Evolutionary conservation across 306 rosid species (phyloP).

Genomic region (Gleditsia sinensis): DNA sequence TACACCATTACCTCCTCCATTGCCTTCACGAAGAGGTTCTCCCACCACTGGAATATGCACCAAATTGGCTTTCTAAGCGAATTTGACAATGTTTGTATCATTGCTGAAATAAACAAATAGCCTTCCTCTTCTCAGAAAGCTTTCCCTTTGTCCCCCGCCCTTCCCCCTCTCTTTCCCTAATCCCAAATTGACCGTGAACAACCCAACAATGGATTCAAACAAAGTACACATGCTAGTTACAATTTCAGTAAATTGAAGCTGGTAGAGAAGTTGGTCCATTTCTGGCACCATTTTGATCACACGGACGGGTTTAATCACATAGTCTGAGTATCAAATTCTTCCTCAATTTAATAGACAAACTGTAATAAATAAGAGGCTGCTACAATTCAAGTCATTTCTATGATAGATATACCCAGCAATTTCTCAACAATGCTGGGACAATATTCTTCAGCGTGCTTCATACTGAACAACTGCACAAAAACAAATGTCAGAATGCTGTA

Average conservation of each 20-base stretch:
- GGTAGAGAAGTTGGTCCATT: background rate
- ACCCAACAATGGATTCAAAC: no score
- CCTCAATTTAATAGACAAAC: background rate
- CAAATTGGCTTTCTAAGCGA: no score
- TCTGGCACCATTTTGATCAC: background rate
- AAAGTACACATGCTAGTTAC: background rate
- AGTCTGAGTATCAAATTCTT: background rate
- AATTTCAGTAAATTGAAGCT: background rate
- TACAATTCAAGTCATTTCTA: background rate
- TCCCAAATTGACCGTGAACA: no score
- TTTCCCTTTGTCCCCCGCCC: background rate
- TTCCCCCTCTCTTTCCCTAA: background rate
- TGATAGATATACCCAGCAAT: background rate
- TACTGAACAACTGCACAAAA: conserved; percentile 51
- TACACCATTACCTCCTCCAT: no score
- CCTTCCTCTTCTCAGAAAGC: background rate
- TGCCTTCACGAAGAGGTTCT: no score
- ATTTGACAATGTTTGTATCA: no score
- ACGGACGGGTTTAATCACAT: background rate
- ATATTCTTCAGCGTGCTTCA: conserved; percentile 43
- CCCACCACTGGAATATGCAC: no score
- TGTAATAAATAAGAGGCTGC: background rate
- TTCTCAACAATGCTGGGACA: background rate
- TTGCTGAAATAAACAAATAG: background rate
- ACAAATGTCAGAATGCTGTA: background rate